Evolutionary conservation across 1,284 basidiomycete species (phyloP), one percentile per base, ranked within the genome.

Genomic region (Cutaneotrichosporon curvatum): DNA sequence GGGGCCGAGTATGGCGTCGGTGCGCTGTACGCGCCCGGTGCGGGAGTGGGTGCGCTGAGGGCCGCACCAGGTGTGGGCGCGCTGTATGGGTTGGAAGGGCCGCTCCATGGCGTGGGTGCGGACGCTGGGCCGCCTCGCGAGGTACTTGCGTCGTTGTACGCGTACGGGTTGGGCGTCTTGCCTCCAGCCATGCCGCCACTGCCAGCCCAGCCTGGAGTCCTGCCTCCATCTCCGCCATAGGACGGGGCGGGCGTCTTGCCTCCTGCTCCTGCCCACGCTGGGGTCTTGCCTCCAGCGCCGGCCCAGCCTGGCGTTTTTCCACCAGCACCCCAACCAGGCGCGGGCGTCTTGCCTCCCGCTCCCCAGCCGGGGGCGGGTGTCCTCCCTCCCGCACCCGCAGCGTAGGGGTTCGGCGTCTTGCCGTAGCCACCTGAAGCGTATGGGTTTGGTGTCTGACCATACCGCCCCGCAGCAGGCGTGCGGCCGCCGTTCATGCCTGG

Each of bases 321-420:
- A 15, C 78, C 75, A n/a, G 72, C 71, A 2, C 75, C 75, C 77
- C 78, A 80, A 8, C 76, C 78, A 2, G 78, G 76, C 3, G 80
- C 80, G 79, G 81, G 0, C 40, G 34, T 83, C 39, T 77, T 75
- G 34, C 43, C 36, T 8, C 54, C 56, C 4, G 74, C 75, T 56
- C 72, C 77, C 77, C 78, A 79, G 9, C 76, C 78, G 1, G 78
- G 76, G 1, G 80, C 77, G 2, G 78, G 76, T 2, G 80, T 80
- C 43, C 73, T 72, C 20, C 54, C 50, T 11, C 48, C 43, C n/a
- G n/a, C n/a, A 43, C 76, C 74, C 12, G 73, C 76, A 1, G 75
- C 78, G 56, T 85, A 84, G 1, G 84, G 83, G 67, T 86, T 86
- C 4, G 84, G 84, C 15, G 84, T 87, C 42, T 55, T 58, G 47